phyloP scores from a whole-genome alignment of 305 asterid genomes.

The Fraxinus ornus region DNA sequence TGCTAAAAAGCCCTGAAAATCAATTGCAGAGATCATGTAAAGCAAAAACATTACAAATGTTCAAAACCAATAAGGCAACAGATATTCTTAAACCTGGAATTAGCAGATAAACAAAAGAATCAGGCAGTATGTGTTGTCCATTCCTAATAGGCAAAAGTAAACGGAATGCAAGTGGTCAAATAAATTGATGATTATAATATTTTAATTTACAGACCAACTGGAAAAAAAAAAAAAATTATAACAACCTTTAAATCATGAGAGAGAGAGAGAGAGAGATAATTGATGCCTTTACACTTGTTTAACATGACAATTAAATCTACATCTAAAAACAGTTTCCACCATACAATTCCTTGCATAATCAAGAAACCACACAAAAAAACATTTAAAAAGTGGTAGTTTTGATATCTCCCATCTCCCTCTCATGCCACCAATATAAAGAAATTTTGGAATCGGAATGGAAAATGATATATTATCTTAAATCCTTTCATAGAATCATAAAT shows the following conservation, averaged over 20 bases:
- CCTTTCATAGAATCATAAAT: background rate
- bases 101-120: slow-evolving; percentile 80
- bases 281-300: background rate
- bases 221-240: background rate
- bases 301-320: background rate
- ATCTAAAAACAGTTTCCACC: background rate
- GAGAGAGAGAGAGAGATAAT: background rate
- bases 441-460: background rate
- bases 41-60: background rate
- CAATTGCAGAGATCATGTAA: slow-evolving; percentile 17
- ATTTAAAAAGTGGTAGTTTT: background rate
- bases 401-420: background rate
- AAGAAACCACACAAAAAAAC: background rate
- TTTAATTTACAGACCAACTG: slow-evolving; percentile 20
- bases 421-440: background rate
- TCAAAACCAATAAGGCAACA: slow-evolving; percentile 5
- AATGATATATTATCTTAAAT: background rate
- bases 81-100: slow-evolving; percentile 66
- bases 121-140: slow-evolving; percentile 76
- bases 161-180: slow-evolving; percentile 23
- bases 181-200: slow-evolving; percentile 18
- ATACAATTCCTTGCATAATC: background rate
- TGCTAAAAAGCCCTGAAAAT: slow-evolving; percentile 78
- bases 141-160: slow-evolving; percentile 46
- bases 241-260: background rate